Evolutionary conservation across 1,284 basidiomycete species (phyloP), one percentile per base, ranked within the genome.

Genomic region (Abortiporus biennis): DNA sequence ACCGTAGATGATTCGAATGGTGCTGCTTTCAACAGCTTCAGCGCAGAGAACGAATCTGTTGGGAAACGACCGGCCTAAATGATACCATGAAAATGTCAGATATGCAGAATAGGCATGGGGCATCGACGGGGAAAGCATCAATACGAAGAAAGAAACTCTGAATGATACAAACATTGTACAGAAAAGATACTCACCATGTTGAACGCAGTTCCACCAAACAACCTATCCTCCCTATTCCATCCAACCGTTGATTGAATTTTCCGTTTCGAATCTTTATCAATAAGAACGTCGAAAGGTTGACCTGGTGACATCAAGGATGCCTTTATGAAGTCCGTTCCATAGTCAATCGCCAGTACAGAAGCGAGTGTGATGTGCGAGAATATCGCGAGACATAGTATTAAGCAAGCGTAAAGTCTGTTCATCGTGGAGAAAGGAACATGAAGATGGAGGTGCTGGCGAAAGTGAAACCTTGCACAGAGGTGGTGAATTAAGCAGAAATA

Each of bases 271-370:
- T 98, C 95, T 60, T 91, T 89, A 67, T 96, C 94, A 38, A 99
- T 72, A 25, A 99, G 73, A 23, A 99, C 91, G 65, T 99, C 95
- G 56, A 99, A 96, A 1, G 95, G 93, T 39, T 91, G 71, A 31
- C 94, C 95, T 1, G 95, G 95, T 59, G 95, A 95, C 76, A 99
- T 89, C 47, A 99, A 72, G 6, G 93, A 94, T 21, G 92, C 88
- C 65, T 98, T 99, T 58, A 92, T 95, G 73, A 83, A 92, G 67
- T 97, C 93, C 31, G 89, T 79, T 59, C 93, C 94, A 76, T 94
- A 95, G 78, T 97, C 93, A 57, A 97, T 90, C 19, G 92, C 91
- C 40, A 97, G 78, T 12, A 96, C 75, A 3, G 85, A 77, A 23
- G 76, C 79, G 33, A 71, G 60, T 30, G 52, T 57, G 42, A 43